Percentiles rank a stretch among this genome's conserved stretches.
Evolutionary conservation across 1,139 yeast species (phyloP).

Genomic region (Hansenula lynferdii): DNA sequence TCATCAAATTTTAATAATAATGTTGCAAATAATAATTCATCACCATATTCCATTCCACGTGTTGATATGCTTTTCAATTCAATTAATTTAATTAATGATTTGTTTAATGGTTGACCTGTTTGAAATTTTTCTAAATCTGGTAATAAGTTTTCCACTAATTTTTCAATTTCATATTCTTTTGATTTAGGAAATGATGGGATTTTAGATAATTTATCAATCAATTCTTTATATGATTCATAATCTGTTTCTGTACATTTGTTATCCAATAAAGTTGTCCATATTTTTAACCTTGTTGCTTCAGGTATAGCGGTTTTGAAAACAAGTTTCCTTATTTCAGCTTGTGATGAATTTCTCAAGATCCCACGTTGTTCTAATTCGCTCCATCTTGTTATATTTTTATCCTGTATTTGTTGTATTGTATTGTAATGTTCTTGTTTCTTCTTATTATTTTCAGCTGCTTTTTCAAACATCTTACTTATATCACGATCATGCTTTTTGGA

Average conservation of each 20-base stretch:
- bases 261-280: slow-evolving; percentile 27
- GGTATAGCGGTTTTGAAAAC: slow-evolving; percentile 36
- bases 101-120: background rate
- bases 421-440: slow-evolving; percentile 32
- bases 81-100: slow-evolving; percentile 6
- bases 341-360: slow-evolving; percentile 31
- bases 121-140: slow-evolving; percentile 1
- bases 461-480: slow-evolving; percentile 44
- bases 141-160: slow-evolving; percentile 18
- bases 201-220: slow-evolving; percentile 12
- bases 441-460: slow-evolving; percentile 40
- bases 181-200: slow-evolving; percentile 8
- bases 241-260: slow-evolving; percentile 20
- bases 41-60: slow-evolving; percentile 20
- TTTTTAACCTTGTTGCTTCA: slow-evolving; percentile 26
- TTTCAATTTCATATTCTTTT: slow-evolving; percentile 22
- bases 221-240: slow-evolving; percentile 25
- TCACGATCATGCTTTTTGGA: slow-evolving; percentile 52
- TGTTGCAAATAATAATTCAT: slow-evolving; percentile 19
- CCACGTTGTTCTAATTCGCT: slow-evolving; percentile 35
- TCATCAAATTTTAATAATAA: slow-evolving; percentile 19
- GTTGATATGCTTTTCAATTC: slow-evolving; percentile 19
- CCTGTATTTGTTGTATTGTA: slow-evolving; percentile 25
- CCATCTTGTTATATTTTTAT: slow-evolving; percentile 31
- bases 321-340: slow-evolving; percentile 33